Evolutionary conservation across 108 stramenopile species (phyloP), one percentile per base, ranked within the genome.

Genomic region (Skeletonema grethae): DNA sequence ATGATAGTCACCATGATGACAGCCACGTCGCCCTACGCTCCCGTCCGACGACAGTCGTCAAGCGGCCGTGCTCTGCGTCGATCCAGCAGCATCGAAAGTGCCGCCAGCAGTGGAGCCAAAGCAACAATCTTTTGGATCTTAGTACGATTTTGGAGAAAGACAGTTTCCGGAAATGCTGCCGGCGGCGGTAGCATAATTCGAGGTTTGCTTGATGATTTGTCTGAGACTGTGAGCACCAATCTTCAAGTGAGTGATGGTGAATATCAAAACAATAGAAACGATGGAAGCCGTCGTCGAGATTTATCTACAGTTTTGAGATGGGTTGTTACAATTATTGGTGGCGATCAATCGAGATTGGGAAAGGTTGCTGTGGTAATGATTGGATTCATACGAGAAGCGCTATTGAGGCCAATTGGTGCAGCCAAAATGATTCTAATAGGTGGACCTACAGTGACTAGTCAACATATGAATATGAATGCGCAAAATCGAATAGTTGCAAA

Each of bases 11-110:
- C 36, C 36, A 77, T 78, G 65, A 77, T 78, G 65, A 64, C 59
- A 29, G 77, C 70, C 57, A 62, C 58, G 0, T 78, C 77, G n/a
- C 77, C 77, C 32, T 78, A 78, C 48, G 77, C 77, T 11, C 77
- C 77, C 31, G n/a, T 31, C 29, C 58, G 77, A 61, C 77, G 77
- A 16, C 64, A 70, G 34, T 77, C 76, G 48, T 77, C 76, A 6
- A 38, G 22, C 22, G 22, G 50, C 22, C 50, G 7, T 0, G 22
- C 50, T 24, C 50, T 53, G 22, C 50, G 50, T 53, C 50, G 50
- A 53, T 53, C 58, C 35, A 32, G 30, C 15, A 65, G 24, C 72
- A 41, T 8, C 59, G 57, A 43, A 41, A 32, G 50, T 60, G 8
- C 63, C 36, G 20, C 36, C 57, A 56, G 32, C n/a, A 28, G 56